Conservation (phyloP, 805 yeast species). For the Saccharomyces jurei region DNA sequence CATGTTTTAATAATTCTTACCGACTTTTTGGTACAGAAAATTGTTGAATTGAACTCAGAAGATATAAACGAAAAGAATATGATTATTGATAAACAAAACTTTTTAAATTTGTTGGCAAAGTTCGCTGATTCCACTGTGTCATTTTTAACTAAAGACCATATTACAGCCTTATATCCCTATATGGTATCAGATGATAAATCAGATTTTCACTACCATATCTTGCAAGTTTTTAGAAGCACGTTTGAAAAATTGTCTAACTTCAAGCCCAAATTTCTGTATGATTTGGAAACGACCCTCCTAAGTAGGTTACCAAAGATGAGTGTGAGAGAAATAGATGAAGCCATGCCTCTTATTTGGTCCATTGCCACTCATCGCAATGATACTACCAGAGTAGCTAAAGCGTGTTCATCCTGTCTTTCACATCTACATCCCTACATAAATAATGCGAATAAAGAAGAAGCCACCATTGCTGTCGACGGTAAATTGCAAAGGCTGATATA, state of each 20-base stretch:
- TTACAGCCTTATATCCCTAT: slow-evolving; percentile 57
- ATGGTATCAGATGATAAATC: slow-evolving; percentile 43
- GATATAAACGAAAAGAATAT: slow-evolving; percentile 14
- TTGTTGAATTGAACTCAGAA: slow-evolving; percentile 25
- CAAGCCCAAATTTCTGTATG: slow-evolving; percentile 42
- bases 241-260: slow-evolving; percentile 39
- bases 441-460: slow-evolving; percentile 20
- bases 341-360: slow-evolving; percentile 61
- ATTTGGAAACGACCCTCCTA: slow-evolving; percentile 46
- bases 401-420: slow-evolving; percentile 53
- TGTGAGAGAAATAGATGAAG: slow-evolving; percentile 57
- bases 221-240: slow-evolving; percentile 46
- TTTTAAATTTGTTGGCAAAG: slow-evolving; percentile 38
- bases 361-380: slow-evolving; percentile 42
- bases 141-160: slow-evolving; percentile 58
- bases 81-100: not conserved
- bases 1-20: slow-evolving; percentile 13
- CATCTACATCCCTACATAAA: slow-evolving; percentile 41
- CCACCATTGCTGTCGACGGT: slow-evolving; percentile 28
- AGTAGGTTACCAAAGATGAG: slow-evolving; percentile 52
- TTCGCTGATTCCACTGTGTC: slow-evolving; percentile 46
- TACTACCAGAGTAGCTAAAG: slow-evolving; percentile 45
- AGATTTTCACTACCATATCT: slow-evolving; percentile 37
- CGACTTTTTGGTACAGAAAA: slow-evolving; percentile 20
- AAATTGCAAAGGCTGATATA: slow-evolving; percentile 50